Percentiles rank a stretch among this genome's conserved stretches.
These are phyloP conservation scores for Pseudogymnoascus sp. DNA, from an alignment of 2,329 filamentous ascomycete genomes.

Conservation along the genomic window DNA sequence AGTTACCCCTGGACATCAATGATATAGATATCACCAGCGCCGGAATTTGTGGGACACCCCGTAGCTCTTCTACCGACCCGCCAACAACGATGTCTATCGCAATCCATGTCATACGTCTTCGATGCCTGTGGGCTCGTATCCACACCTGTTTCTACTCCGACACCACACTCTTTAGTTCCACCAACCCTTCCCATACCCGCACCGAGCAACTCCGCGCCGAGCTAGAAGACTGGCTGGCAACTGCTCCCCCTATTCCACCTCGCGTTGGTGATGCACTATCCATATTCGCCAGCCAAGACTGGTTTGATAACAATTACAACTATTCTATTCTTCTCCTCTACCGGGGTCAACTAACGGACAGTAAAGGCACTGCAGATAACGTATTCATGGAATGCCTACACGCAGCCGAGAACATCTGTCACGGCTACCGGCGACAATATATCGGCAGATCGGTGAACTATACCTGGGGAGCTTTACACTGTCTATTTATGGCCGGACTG, in stretches of 20 bases:
- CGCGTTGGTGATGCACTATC: slow-evolving; percentile 13
- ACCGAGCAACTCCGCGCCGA: too few relatives aligned
- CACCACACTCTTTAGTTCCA: too few relatives aligned
- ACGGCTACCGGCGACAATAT: slow-evolving; percentile 13
- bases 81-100: slow-evolving; percentile 21
- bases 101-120: slow-evolving; percentile 18
- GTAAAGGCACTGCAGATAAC: background rate
- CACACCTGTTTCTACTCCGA: background rate
- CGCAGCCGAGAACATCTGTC: slow-evolving; percentile 8
- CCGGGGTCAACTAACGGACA: slow-evolving; percentile 15
- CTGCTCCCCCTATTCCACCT: too few relatives aligned
- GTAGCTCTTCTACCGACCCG: slow-evolving; percentile 20
- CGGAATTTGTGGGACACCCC: background rate
- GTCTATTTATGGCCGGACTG: slow-evolving; percentile 23
- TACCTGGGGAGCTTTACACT: slow-evolving; percentile 22
- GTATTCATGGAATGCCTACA: background rate
- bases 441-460: slow-evolving; percentile 15
- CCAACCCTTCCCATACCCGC: too few relatives aligned
- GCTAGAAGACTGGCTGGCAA: too few relatives aligned
- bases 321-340: slow-evolving; percentile 35
- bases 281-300: slow-evolving; percentile 32
- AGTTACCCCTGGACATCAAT: background rate
- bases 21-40: background rate
- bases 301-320: slow-evolving; percentile 35
- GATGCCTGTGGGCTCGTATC: background rate